A percentile compares a stretch with the other conserved stretches of the same genome.
These are phyloP conservation scores for Pleurotus citrinopileatus DNA, from an alignment of 768 basidiomycete genomes.

Conservation along the genomic window DNA sequence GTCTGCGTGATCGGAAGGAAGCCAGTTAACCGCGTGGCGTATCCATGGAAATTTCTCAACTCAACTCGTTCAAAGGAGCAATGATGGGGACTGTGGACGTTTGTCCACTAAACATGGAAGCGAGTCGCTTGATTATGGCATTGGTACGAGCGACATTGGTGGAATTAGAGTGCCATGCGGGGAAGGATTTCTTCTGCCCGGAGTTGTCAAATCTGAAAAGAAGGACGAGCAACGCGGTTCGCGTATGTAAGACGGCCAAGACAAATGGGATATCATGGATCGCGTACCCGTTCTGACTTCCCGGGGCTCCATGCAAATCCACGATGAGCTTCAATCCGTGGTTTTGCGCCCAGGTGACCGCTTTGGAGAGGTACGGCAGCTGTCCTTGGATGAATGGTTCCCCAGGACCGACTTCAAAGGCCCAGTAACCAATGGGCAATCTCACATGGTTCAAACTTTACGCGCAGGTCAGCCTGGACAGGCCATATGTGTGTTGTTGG, in stretches of 20 bases:
- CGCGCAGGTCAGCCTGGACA: neutral
- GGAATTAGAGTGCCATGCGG: constrained; percentile 66
- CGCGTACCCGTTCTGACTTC: constrained; percentile 77
- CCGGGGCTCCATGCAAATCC: constrained; percentile 63
- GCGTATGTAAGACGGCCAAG: constrained; percentile 7
- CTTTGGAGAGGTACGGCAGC: constrained; percentile 62
- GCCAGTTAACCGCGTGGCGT: neutral
- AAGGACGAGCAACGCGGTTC: constrained; percentile 3
- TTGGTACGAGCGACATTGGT: constrained; percentile 68
- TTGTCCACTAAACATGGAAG: constrained; percentile 54
- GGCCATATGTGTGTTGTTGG: constrained; percentile 7
- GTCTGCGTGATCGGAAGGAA: constrained; percentile 37
- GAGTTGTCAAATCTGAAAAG: constrained; percentile 73
- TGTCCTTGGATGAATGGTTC: constrained; percentile 83
- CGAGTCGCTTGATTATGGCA: constrained; percentile 59
- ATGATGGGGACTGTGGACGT: constrained; percentile 60
- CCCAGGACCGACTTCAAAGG: constrained; percentile 73
- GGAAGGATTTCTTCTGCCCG: constrained; percentile 58
- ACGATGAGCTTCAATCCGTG: constrained; percentile 79
- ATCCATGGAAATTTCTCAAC: neutral
- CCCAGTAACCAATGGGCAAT: constrained; percentile 89
- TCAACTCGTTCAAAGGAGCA: constrained; percentile 77
- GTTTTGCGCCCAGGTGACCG: constrained; percentile 65
- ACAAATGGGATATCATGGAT: constrained; percentile 8
- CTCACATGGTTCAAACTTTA: constrained; percentile 77